A percentile compares a stretch with the other conserved stretches of the same genome.
These are phyloP conservation scores for Antitrichia curtipendula DNA, from an alignment of 225 moss, liverwort and hornwort species.

Conservation along the genomic window DNA sequence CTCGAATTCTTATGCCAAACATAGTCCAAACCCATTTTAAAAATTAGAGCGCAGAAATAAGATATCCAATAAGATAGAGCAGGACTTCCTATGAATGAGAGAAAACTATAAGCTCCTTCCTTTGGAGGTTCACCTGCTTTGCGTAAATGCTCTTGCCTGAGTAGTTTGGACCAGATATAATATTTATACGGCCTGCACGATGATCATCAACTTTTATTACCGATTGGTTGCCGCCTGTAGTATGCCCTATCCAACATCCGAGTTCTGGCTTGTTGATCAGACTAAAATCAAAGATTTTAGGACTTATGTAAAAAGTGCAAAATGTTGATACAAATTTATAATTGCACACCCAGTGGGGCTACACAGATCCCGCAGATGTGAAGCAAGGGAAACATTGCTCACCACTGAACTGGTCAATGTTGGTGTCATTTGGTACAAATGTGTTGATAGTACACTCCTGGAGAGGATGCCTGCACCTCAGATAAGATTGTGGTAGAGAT, in stretches of 20 bases:
- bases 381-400: background rate
- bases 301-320: background rate
- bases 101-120: background rate
- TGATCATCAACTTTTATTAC: background rate
- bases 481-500: background rate
- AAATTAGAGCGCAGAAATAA: background rate
- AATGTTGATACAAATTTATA: background rate
- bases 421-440: conserved; percentile 86
- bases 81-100: background rate
- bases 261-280: background rate
- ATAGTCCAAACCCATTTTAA: background rate
- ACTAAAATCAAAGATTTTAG: background rate
- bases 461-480: conserved; percentile 72
- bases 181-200: conserved; percentile 57
- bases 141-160: conserved; percentile 93
- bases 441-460: conserved; percentile 84
- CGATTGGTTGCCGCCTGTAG: background rate
- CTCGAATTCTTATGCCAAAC: background rate
- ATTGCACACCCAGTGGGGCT: background rate
- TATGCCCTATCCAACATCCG: background rate
- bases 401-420: conserved; percentile 45
- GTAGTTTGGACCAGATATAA: conserved; percentile 87
- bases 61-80: background rate
- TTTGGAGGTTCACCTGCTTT: conserved; percentile 53
- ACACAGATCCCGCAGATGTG: background rate